These are phyloP conservation scores for Populus alba DNA, from an alignment of 345 rosid species.

Conservation along the genomic window DNA sequence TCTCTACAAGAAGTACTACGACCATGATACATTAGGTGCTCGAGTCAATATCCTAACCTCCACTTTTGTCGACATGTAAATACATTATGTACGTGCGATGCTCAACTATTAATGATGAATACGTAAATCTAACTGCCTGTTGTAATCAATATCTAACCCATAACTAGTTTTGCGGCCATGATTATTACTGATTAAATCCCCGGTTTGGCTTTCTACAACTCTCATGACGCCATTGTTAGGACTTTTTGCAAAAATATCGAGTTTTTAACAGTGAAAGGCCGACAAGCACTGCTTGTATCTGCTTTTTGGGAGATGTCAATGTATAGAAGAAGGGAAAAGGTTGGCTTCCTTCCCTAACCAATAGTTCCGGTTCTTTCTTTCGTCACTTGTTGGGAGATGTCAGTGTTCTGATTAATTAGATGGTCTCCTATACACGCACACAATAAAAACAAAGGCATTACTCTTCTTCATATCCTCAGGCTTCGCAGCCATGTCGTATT, in stretches of 20 bases:
- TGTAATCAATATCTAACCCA: no score
- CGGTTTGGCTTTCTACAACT: not conserved
- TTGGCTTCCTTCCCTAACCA: no score
- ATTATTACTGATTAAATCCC: not conserved
- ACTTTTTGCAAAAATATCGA: not conserved
- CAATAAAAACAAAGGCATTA: no score
- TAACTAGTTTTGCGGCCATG: not conserved
- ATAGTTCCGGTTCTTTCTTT: no score
- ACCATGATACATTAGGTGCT: not conserved
- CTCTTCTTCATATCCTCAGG: not conserved
- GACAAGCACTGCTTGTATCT: no score
- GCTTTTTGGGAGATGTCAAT: conserved; percentile 21
- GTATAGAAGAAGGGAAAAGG: not conserved
- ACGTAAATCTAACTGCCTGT: no score
- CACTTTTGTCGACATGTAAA: conserved; percentile 9
- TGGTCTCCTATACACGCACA: no score
- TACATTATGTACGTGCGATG: not conserved
- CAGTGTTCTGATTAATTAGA: no score
- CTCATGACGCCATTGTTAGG: not conserved
- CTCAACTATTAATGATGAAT: not conserved
- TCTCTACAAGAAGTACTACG: conserved; percentile 50
- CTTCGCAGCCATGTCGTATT: not conserved
- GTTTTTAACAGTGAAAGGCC: no score
- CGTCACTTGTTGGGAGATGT: no score
- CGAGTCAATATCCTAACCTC: not conserved